Evolutionary conservation across 225 moss, liverwort and hornwort genomes (phyloP).

Genomic region (Marchantia paleacea): DNA sequence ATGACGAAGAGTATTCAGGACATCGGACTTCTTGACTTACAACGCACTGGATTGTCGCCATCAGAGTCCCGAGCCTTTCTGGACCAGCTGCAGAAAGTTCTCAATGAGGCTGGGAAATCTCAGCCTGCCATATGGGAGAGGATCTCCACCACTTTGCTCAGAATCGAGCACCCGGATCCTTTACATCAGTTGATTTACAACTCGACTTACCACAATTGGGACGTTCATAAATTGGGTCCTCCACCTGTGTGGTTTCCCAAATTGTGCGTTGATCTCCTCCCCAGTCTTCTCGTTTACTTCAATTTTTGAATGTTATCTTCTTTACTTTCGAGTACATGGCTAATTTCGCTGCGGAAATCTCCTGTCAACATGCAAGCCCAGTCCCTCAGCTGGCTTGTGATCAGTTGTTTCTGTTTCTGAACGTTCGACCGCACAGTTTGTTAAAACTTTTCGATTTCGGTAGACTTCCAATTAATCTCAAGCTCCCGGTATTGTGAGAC

Average conservation of each 20-base stretch:
- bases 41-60: constrained; percentile 22
- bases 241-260: constrained; percentile 82
- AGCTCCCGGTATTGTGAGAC: background rate
- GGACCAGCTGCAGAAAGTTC: constrained; percentile 18
- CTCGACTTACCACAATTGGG: constrained; percentile 60
- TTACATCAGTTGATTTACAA: constrained; percentile 68
- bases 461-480: too few species aligned
- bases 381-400: too few species aligned
- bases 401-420: background rate
- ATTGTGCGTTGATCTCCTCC: constrained; percentile 42
- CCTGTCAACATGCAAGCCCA: too few species aligned
- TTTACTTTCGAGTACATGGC: background rate
- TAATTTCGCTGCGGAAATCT: too few species aligned
- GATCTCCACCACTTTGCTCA: constrained; percentile 59
- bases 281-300: background rate
- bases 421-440: background rate
- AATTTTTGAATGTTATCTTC: too few species aligned
- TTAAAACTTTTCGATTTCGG: background rate
- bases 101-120: constrained; percentile 20
- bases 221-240: constrained; percentile 54
- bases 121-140: constrained; percentile 47
- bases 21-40: constrained; percentile 28
- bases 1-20: constrained; percentile 10
- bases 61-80: constrained; percentile 22
- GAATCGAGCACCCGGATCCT: constrained; percentile 51